Evolutionary conservation across 148 eudicot genomes (phyloP), one percentile per base, ranked within the genome.

Genomic region (Beta vulgaris): DNA sequence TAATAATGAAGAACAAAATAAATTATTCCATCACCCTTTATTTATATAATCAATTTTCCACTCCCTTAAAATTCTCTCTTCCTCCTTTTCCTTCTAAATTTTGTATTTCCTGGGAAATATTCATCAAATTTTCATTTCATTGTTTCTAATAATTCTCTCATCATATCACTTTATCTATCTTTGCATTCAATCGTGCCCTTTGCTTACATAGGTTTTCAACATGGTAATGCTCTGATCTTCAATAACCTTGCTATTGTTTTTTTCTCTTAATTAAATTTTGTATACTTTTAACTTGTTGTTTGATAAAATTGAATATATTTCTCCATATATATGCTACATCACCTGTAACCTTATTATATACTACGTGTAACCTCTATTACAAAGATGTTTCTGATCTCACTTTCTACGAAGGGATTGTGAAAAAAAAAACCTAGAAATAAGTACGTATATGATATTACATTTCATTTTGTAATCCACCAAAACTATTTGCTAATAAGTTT

Each of bases 1-100:
- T 6, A 67, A 10, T 18, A 54, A 32, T n/a, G 3, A 34, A 65
- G 2, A 32, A 32, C 4, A 42, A 7, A 60, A 25, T 63, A 63
- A 66, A n/a, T n/a, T 53, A 75, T 66, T 53, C 39, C 64, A 35
- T 23, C 78, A 66, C 14, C 58, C 26, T 35, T 35, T 37, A 71
- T 70, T 70, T 15, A 68, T 43, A 36, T 68, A 51, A 61, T 49
- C 26, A 51, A 48, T 49, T 49, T 65, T 6, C 10, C 2, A 39
- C 44, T n/a, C 35, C 76, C 77, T 73, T 29, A 18, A 78, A 78
- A 78, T 53, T 55, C 72, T 78, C 77, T 57, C 43, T 4, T 73
- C 81, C 76, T 40, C 73, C 40, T 10, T 54, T n/a, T 54, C 19
- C 11, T 29, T 48, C 35, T 65, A n/a, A 48, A 21, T 51, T 53